These are phyloP conservation scores for Hypoxylon sp. DNA, from an alignment of 2,329 filamentous ascomycete species.

Conservation along the genomic window DNA sequence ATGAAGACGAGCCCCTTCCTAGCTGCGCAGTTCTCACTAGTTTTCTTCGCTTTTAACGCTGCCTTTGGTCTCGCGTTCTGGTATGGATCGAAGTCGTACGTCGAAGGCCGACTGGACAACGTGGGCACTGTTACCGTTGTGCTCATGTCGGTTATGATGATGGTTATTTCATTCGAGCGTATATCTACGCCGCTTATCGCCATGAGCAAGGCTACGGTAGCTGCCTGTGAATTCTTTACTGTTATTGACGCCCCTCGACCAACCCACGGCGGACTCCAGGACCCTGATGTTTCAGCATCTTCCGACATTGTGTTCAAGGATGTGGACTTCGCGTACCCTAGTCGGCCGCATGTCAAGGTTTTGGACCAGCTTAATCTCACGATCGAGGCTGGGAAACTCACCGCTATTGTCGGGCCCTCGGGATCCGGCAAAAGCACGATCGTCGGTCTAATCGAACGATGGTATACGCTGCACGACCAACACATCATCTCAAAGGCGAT, in stretches of 20 bases:
- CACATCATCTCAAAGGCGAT: constrained; percentile 60
- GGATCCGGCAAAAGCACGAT: constrained; percentile 80
- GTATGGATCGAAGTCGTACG: constrained; percentile 64
- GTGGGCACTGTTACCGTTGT: constrained; percentile 65
- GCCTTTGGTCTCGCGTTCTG: constrained; percentile 69
- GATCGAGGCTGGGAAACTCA: constrained; percentile 71
- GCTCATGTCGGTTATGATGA: constrained; percentile 66
- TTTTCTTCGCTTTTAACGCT: constrained; percentile 63
- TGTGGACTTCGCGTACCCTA: constrained; percentile 78
- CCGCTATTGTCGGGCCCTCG: constrained; percentile 77
- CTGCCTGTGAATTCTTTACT: constrained; percentile 65
- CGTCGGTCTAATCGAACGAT: constrained; percentile 74
- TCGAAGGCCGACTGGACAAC: constrained; percentile 56
- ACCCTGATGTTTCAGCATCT: constrained; percentile 58
- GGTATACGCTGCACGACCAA: constrained; percentile 70
- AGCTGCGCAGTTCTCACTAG: constrained; percentile 60
- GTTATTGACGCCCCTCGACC: constrained; percentile 61
- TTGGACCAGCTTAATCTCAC: constrained; percentile 66
- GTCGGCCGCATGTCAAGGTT: constrained; percentile 69
- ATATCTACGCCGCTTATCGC: constrained; percentile 67
- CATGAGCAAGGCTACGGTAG: constrained; percentile 64
- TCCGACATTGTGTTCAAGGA: constrained; percentile 68
- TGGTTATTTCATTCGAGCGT: constrained; percentile 64
- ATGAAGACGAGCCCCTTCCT: constrained; percentile 60
- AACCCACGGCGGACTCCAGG: constrained; percentile 51